A percentile compares a stretch with the other conserved stretches of the same genome.
These are phyloP conservation scores for Serendipita indica DNA, from an alignment of 768 basidiomycete genomes.

Conservation along the genomic window DNA sequence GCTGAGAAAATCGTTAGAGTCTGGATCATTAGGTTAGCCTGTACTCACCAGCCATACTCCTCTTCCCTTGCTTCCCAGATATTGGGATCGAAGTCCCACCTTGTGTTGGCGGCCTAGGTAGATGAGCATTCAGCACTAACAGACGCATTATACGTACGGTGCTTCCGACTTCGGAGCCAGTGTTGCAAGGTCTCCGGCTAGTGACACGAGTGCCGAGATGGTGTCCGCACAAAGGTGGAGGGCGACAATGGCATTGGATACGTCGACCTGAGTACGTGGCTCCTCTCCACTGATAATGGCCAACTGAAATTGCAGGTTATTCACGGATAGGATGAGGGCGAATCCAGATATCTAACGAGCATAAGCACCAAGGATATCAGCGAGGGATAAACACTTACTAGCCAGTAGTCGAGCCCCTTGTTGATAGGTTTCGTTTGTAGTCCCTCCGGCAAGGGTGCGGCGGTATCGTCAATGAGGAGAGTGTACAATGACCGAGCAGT, in stretches of 20 bases:
- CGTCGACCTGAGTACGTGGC: conserved; percentile 37
- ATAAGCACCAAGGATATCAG: conserved; percentile 11
- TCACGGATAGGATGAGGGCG: conserved; percentile 48
- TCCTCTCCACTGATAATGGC: conserved; percentile 18
- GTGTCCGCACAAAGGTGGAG: conserved; percentile 73
- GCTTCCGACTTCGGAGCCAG: conserved; percentile 3
- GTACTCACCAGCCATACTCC: conserved; percentile 19
- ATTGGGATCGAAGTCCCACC: background rate
- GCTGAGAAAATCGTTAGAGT: no score
- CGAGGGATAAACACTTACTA: conserved; percentile 30
- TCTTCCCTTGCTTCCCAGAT: background rate
- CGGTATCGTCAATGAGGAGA: conserved; percentile 36
- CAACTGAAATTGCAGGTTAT: conserved; percentile 34
- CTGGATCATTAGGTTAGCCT: background rate
- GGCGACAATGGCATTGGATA: conserved; percentile 38
- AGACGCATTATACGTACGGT: background rate
- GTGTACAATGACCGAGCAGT: conserved; percentile 35
- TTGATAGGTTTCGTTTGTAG: background rate
- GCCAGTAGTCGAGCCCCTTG: conserved; percentile 43
- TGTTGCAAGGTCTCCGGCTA: conserved; percentile 30
- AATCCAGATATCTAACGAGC: conserved; percentile 42
- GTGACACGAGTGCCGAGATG: conserved; percentile 38
- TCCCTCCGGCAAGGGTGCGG: background rate
- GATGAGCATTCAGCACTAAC: background rate
- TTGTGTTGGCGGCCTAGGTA: background rate